Evolutionary conservation across 2,329 filamentous ascomycete genomes (phyloP), one percentile per base, ranked within the genome.

Genomic region (Stagonosporopsis rhizophila): DNA sequence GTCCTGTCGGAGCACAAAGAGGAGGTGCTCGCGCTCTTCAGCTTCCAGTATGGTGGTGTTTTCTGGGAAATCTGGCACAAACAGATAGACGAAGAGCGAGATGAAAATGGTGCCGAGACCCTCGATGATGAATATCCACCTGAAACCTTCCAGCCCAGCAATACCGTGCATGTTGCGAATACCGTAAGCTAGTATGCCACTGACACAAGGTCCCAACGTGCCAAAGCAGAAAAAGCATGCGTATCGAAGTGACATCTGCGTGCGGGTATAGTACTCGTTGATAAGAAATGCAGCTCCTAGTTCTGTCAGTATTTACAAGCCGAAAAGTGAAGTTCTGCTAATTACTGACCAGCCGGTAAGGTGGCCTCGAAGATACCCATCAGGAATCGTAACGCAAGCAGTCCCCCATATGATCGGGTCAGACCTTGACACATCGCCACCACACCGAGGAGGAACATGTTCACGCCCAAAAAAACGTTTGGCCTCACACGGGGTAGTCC

Each of bases 391-490:
- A 67, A 45, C 11, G 65, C 66, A 34, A 72, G 58, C 11, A 73
- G 50, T 19, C 70, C 70, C 6, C 63, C 63, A 41, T 73, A 72
- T 8, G 65, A 64, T 25, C 52, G 52, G 6, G 70, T 71, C 19
- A 73, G 52, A 1, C 71, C 71, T 44, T 73, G 71, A 34, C 68
- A 72, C 14, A 62, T 72, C 7, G 69, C 52, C 14, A 72, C 81
- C 12, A 81, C 74, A 12, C 90, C 89, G 86, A 89, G 86, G 1
- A 83, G 81, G 64, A 84, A 83, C 88, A 96, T 95, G 70, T 94
- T 95, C 30, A 83, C 78, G 6, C 91, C 89, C 53, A 95, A 87
- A 72, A 95, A 96, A 48, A 91, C 78, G 25, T 88, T 90, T 0
- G 92, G 92, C 3, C 85, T 83, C 55, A 91, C 79, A 15, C 82